A percentile compares a stretch with the other conserved stretches of the same genome.
These are phyloP conservation scores for Lactarius psammicola DNA, from an alignment of 768 basidiomycete genomes.

Conservation along the genomic window DNA sequence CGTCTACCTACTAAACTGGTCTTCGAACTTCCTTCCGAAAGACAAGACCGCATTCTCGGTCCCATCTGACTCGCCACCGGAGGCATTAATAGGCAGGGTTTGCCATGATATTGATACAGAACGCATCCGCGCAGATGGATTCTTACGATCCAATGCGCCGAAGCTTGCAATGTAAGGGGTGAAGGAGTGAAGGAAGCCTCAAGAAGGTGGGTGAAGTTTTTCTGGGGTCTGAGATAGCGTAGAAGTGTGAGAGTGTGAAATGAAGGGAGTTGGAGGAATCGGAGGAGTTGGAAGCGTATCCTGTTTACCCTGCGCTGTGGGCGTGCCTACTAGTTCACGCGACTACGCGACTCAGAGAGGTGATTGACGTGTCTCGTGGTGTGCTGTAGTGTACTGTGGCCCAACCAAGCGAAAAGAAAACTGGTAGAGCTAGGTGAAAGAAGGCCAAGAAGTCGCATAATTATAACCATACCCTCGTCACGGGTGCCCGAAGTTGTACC, in stretches of 20 bases:
- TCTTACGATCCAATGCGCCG: constrained; percentile 21
- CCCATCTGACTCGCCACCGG: constrained; percentile 15
- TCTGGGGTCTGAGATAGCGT: constrained; percentile 19
- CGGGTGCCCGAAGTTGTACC: too few relatives aligned
- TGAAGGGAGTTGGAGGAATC: background rate
- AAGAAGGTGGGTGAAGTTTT: constrained; percentile 15
- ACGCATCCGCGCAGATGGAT: constrained; percentile 21
- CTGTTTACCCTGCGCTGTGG: constrained; percentile 9
- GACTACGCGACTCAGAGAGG: background rate
- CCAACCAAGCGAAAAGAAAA: background rate
- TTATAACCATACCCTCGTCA: background rate
- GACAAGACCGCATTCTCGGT: background rate
- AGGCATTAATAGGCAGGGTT: constrained; percentile 20
- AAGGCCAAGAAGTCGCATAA: background rate
- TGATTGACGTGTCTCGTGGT: constrained; percentile 14
- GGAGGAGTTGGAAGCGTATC: background rate
- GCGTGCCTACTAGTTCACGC: background rate
- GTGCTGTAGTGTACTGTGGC: constrained; percentile 1
- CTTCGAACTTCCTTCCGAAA: constrained; percentile 10
- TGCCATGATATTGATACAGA: constrained; percentile 3
- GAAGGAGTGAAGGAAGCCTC: constrained; percentile 4
- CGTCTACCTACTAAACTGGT: background rate
- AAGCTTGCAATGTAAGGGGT: background rate
- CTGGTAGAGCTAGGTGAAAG: background rate
- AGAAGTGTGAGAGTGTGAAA: constrained; percentile 7